Conservation (phyloP, 495 filamentous ascomycete species). For the Jackrogersella multiformis region DNA sequence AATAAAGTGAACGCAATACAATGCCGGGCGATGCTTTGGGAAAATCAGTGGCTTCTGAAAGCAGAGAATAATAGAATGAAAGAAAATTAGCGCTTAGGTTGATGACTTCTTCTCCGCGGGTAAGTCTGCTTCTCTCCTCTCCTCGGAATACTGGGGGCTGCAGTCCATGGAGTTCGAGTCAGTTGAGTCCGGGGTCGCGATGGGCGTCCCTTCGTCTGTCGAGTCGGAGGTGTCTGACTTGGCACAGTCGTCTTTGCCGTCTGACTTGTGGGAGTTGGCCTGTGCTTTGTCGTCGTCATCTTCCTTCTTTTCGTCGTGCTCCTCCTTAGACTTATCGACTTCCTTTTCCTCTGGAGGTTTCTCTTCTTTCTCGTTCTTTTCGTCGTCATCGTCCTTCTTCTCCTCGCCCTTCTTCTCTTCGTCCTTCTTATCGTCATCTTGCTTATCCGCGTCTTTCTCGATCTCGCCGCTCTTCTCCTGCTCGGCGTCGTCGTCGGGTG, state of each 20-base stretch:
- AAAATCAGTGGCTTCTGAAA: not conserved
- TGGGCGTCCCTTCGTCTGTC: slow-evolving; percentile 24
- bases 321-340: slow-evolving; percentile 12
- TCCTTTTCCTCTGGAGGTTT: slow-evolving; percentile 18
- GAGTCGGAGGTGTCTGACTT: slow-evolving; percentile 45
- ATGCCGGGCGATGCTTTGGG: slow-evolving; percentile 13
- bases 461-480: slow-evolving; percentile 31
- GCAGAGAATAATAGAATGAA: not conserved
- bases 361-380: slow-evolving; percentile 9
- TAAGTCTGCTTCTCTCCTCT: not conserved
- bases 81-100: slow-evolving; percentile 1
- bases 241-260: slow-evolving; percentile 30
- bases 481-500: slow-evolving; percentile 46
- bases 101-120: slow-evolving; percentile 2
- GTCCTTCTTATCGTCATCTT: slow-evolving; percentile 21
- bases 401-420: slow-evolving; percentile 10
- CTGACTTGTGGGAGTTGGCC: not conserved
- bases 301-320: slow-evolving; percentile 9
- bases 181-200: slow-evolving; percentile 40
- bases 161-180: slow-evolving; percentile 15
- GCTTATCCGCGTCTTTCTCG: slow-evolving; percentile 42
- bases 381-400: slow-evolving; percentile 15
- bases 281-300: slow-evolving; percentile 17
- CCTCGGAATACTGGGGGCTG: slow-evolving; percentile 32
- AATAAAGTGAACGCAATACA: slow-evolving; percentile 13